Evolutionary conservation across 164 flowering plant species (phyloP), one percentile per base, ranked within the genome.

Genomic region (Dillenia turbinata): DNA sequence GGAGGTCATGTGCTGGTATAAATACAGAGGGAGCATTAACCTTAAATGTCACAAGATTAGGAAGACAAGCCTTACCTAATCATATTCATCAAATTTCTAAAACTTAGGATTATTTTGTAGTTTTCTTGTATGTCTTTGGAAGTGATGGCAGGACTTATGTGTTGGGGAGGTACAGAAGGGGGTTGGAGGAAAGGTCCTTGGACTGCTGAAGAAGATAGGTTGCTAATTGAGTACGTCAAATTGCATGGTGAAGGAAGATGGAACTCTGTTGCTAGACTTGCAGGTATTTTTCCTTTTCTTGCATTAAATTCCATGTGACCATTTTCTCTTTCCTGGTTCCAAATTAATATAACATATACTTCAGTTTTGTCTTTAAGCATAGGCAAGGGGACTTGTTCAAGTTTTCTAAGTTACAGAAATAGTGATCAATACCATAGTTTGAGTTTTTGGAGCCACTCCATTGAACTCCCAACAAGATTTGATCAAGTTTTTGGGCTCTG

Each of bases 121-220:
- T 50, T 50, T 45, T 52, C 47, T 52, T 64, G 15, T 33, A 78
- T 77, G 73, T 64, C 70, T 69, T 68, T 67, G 70, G 77, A 65
- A 50, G 68, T 67, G 48, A 78, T 78, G 84, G 79, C 61, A 47
- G 80, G 75, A 9, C 68, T 67, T 13, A 48, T 79, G 69, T 84
- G 86, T 12, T 84, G 87, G 89, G 88, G 85, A 19, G 40, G 59
- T 9, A 69, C 69, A 2, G 86, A 76, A 68, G 79, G 70, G 14
- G 90, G 85, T 5, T 88, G 96, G 95, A 77, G 96, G 53, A 89
- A 88, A 60, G 98, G 98, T 4, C 98, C 98, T 45, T 92, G 98
- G 98, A 92, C 96, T 63, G 77, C 89, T 64, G 96, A 92, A 73
- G 98, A 92, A 76, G 98, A 89, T 60, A 76, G 78, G 47, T 69